Evolutionary conservation across 768 basidiomycete genomes (phyloP), one percentile per base, ranked within the genome.

Genomic region (Strobilomyces confusus): DNA sequence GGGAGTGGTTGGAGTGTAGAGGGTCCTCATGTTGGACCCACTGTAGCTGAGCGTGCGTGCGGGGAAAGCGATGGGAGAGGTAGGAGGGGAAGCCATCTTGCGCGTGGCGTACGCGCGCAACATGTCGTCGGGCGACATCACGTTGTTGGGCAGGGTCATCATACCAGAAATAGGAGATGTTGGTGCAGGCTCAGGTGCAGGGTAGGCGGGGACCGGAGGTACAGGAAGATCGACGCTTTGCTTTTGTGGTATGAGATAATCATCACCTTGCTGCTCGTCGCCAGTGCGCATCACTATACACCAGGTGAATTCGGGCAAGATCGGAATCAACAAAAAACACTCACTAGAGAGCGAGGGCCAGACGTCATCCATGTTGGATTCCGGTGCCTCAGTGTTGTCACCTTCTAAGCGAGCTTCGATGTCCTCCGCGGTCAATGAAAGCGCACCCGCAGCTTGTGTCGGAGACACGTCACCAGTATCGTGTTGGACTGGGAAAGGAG

Each of bases 61-160:
- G 12, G 69, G 69, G 49, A 69, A 72, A 19, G 69, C 55, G 14
- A 72, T 61, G 14, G 70, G 58, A 3, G 69, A 63, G 30, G 64
- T 59, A 43, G 70, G 69, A 55, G 70, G 71, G 23, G 70, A 72
- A 12, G 62, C 57, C 14, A 66, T 61, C 42, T 68, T 71, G 56
- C 78, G 73, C 25, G 74, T 78, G 6, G 87, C 87, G 55, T 88
- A 89, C 1, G 84, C 85, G 34, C 84, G 81, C 42, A 90, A 74
- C 83, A 90, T 86, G 23, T 81, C 88, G 63, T 91, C 89, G 4
- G 88, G 88, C 1, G 77, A 76, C 78, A 80, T 79, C 44, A 70
- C 58, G 32, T 60, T 73, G 2, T 69, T 74, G 23, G 76, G 73
- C 62, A 73, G 60, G 2, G 76, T 61, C 58, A 73, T 72, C 73